phyloP scores from a whole-genome alignment of 495 filamentous ascomycete genomes.

The Saxispiralis lemnorum region DNA sequence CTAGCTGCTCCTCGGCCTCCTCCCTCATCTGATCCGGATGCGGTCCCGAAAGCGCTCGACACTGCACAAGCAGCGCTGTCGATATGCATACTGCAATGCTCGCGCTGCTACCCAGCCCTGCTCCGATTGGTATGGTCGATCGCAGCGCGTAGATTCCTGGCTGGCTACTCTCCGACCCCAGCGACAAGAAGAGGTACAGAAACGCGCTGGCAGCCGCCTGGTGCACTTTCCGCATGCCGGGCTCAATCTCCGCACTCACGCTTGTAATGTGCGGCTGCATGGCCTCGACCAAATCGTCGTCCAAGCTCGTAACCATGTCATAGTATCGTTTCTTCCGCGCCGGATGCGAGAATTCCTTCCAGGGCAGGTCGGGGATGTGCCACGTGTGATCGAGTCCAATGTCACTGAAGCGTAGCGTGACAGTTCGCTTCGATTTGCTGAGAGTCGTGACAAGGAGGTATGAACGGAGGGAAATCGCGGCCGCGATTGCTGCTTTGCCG shows the following conservation, averaged over 20 bases:
- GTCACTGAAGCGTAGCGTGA: constrained; percentile 76
- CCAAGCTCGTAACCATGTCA: constrained; percentile 65
- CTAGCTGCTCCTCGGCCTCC: constrained; percentile 68
- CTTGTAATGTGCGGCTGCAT: constrained; percentile 55
- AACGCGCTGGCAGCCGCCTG: constrained; percentile 65
- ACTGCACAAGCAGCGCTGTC: constrained; percentile 70
- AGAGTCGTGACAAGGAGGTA: constrained; percentile 87
- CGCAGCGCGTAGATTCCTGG: constrained; percentile 79
- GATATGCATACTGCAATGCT: constrained; percentile 84
- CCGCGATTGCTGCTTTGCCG: constrained; percentile 88
- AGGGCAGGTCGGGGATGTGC: constrained; percentile 79
- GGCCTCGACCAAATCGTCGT: constrained; percentile 58
- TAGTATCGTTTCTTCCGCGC: constrained; percentile 87
- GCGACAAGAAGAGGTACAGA: constrained; percentile 79
- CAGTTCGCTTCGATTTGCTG: constrained; percentile 65
- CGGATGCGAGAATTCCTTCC: constrained; percentile 58
- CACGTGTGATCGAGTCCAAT: constrained; percentile 73
- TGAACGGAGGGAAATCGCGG: constrained; percentile 80
- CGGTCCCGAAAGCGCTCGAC: constrained; percentile 68
- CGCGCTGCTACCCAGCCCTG: constrained; percentile 81
- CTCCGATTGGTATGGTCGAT: constrained; percentile 83
- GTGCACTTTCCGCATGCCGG: constrained; percentile 58
- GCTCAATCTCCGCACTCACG: constrained; percentile 46
- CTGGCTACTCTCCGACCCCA: constrained; percentile 53
- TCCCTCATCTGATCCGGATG: constrained; percentile 70